Percentiles rank a stretch among this genome's conserved stretches.
These are phyloP conservation scores for Vitis labrusca DNA, from an alignment of 164 flowering plant species.

Conservation along the genomic window DNA sequence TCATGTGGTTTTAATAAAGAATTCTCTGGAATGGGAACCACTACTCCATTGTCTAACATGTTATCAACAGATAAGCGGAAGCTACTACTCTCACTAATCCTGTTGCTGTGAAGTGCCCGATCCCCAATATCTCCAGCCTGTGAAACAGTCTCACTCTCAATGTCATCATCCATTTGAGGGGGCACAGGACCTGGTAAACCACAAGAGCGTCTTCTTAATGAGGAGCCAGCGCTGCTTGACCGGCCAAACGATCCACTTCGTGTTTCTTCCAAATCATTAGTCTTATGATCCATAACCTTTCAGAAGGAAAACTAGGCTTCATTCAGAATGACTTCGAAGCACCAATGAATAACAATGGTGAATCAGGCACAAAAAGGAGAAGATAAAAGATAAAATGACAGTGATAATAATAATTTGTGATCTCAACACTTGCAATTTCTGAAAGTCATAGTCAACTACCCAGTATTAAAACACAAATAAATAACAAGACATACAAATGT, in stretches of 20 bases:
- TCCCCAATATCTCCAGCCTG: constrained; percentile 87
- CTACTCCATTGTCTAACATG: constrained; percentile 24
- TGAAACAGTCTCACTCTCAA: constrained; percentile 57
- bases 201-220: constrained; percentile 37
- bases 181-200: constrained; percentile 19
- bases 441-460: neutral
- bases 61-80: constrained; percentile 31
- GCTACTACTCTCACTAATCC: constrained; percentile 38
- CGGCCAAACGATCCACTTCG: constrained; percentile 26
- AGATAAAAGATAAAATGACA: neutral
- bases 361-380: neutral
- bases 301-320: neutral
- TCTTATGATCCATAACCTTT: constrained; percentile 22
- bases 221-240: constrained; percentile 34
- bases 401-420: neutral
- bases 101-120: constrained; percentile 48
- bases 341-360: too few species aligned
- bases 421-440: neutral
- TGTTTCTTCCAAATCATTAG: constrained; percentile 9
- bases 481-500: constrained; percentile 1
- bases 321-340: neutral
- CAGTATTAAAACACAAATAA: neutral
- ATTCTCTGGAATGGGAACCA: constrained; percentile 30
- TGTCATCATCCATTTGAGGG: constrained; percentile 29
- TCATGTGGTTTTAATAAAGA: constrained; percentile 17